Percentiles rank a stretch among this genome's conserved stretches.
Conservation (phyloP, 2,329 filamentous ascomycete genomes). For the Claviceps citrina region DNA sequence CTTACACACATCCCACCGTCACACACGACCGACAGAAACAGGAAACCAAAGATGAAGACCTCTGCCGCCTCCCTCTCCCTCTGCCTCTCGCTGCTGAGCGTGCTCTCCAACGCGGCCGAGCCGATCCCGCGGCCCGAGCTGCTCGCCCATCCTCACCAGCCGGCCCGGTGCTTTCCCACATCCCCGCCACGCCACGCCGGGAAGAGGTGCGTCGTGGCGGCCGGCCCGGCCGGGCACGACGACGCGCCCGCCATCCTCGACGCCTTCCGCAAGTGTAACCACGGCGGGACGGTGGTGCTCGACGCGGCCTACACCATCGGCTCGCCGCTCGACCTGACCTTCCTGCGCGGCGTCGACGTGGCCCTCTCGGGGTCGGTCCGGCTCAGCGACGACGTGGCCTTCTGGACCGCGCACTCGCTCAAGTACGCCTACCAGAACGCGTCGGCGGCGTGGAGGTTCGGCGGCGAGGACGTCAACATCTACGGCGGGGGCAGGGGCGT, state of each 20-base stretch:
- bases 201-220: background rate
- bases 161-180: background rate
- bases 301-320: constrained; percentile 44
- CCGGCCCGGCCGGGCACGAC: background rate
- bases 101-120: background rate
- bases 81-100: no score
- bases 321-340: constrained; percentile 49
- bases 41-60: no score
- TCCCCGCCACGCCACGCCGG: background rate
- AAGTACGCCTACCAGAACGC: constrained; percentile 50
- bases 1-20: no score
- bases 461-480: constrained; percentile 36
- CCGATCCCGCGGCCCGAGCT: background rate
- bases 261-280: constrained; percentile 30
- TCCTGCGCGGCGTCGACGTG: constrained; percentile 47
- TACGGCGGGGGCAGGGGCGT: constrained; percentile 36
- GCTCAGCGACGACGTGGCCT: constrained; percentile 52
- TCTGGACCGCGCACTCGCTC: constrained; percentile 52
- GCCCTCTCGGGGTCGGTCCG: constrained; percentile 39
- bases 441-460: constrained; percentile 24
- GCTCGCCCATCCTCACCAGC: background rate
- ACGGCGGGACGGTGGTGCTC: constrained; percentile 47
- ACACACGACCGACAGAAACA: no score
- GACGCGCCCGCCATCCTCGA: background rate
- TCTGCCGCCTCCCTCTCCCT: no score